Evolutionary conservation across 768 basidiomycete genomes (phyloP).

Genomic region (Suillus brevipes): DNA sequence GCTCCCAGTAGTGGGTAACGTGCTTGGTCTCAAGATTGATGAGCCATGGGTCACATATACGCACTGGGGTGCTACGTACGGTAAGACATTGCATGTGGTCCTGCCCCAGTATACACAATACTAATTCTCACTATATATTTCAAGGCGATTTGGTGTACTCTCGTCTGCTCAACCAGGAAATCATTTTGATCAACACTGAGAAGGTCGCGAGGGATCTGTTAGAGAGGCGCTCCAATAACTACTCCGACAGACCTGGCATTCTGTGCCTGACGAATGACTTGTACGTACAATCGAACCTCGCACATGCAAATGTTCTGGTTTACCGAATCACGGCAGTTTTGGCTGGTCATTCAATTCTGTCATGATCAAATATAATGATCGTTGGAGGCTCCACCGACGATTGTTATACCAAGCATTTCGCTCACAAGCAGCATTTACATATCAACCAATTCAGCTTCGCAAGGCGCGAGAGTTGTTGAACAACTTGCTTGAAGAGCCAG

Average conservation of each 20-base stretch:
- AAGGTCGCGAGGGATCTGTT: constrained; percentile 43
- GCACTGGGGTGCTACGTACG: constrained; percentile 31
- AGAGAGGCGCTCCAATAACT: constrained; percentile 44
- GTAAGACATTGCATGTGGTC: constrained; percentile 12
- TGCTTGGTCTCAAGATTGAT: constrained; percentile 26
- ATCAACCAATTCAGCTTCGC: constrained; percentile 25
- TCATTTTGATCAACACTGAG: constrained; percentile 43
- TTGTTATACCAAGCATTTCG: constrained; percentile 32
- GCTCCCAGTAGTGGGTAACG: constrained; percentile 35
- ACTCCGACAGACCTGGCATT: constrained; percentile 42
- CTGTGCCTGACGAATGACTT: constrained; percentile 31
- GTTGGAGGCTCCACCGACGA: constrained; percentile 31
- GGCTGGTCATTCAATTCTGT: constrained; percentile 32
- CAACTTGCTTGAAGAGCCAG: constrained; percentile 25
- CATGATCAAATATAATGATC: constrained; percentile 27
- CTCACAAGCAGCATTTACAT: constrained; percentile 17
- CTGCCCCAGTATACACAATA: constrained; percentile 15
- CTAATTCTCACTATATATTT: background rate
- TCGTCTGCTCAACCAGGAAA: constrained; percentile 35
- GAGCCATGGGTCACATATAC: constrained; percentile 36
- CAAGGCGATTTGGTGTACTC: constrained; percentile 40
- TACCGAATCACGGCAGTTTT: constrained; percentile 17
- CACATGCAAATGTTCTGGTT: background rate
- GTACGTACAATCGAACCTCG: constrained; percentile 15
- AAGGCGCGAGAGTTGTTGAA: constrained; percentile 27